A percentile compares a stretch with the other conserved stretches of the same genome.
Evolutionary conservation across 2,329 filamentous ascomycete genomes (phyloP).

Genomic region (Thermomyces lanuginosus): DNA sequence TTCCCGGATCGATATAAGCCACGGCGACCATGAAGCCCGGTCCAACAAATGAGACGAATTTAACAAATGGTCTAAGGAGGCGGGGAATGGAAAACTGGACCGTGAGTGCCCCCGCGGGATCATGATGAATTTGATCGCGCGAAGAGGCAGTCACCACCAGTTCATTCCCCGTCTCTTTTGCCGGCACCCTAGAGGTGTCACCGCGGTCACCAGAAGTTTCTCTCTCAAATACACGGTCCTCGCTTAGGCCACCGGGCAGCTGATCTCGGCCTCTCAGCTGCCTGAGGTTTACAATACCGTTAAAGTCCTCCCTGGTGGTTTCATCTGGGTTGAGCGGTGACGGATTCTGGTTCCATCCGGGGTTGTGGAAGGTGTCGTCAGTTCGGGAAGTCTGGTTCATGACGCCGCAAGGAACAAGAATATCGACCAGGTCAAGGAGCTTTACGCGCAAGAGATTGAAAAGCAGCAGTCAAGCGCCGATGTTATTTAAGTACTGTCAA

Average conservation of each 20-base stretch:
- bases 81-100: conserved; percentile 10
- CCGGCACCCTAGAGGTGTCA: conserved; percentile 1
- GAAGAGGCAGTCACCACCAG: conserved; percentile 15
- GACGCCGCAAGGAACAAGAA: background rate
- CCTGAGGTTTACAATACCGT: conserved; percentile 43
- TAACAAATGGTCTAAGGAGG: conserved; percentile 18
- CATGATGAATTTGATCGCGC: conserved; percentile 14
- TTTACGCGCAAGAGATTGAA: too few relatives aligned
- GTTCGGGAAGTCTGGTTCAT: conserved; percentile 53
- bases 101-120: conserved; percentile 18
- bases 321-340: conserved; percentile 40
- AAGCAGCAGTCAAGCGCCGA: too few relatives aligned
- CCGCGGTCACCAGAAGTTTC: conserved; percentile 1
- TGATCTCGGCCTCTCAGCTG: conserved; percentile 32
- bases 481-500: too few relatives aligned
- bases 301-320: conserved; percentile 46
- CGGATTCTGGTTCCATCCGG: conserved; percentile 47
- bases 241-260: conserved; percentile 13
- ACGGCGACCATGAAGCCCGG: conserved; percentile 34
- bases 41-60: conserved; percentile 30
- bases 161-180: conserved; percentile 9
- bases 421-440: too few relatives aligned
- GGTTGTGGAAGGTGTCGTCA: conserved; percentile 37
- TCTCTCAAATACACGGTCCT: conserved; percentile 3
- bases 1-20: conserved; percentile 35